phyloP scores from a whole-genome alignment of 345 rosid species.

The Zanthoxylum bungeanum region DNA sequence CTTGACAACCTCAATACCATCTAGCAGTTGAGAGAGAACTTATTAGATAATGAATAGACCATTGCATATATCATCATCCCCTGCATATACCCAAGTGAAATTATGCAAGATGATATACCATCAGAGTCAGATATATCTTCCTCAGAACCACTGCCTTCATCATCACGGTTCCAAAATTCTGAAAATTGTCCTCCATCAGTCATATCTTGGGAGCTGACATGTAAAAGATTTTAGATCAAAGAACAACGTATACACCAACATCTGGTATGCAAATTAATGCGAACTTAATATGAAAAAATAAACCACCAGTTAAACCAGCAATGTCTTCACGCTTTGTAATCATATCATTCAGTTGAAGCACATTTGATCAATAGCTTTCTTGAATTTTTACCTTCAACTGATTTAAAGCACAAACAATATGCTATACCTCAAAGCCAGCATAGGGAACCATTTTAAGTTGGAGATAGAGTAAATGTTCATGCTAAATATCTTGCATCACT shows the following conservation, averaged over 20 bases:
- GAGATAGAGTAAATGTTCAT: not conserved
- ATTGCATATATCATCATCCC: not conserved
- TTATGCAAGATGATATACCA: constrained; percentile 37
- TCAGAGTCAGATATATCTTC: constrained; percentile 93
- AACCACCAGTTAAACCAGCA: not conserved
- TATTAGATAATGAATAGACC: constrained; percentile 1
- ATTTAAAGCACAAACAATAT: not conserved
- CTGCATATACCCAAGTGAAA: not conserved
- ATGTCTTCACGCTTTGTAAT: not conserved
- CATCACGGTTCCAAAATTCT: constrained; percentile 90
- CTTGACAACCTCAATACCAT: constrained; percentile 42
- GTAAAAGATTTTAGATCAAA: constrained; percentile 16
- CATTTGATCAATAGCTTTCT: not conserved
- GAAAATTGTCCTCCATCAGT: constrained; percentile 47
- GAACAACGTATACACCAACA: not conserved
- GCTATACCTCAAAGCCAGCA: not conserved
- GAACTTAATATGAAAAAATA: not conserved
- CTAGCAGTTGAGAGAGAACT: constrained; percentile 35
- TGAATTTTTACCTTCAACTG: not conserved
- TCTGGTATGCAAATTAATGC: not conserved
- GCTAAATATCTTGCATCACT: not conserved
- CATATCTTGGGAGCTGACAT: constrained; percentile 48
- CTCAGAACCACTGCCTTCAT: constrained; percentile 72
- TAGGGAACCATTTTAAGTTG: not conserved
- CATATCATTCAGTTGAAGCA: not conserved